Base-by-base conservation (phyloP, 441 rosid species). In the Arabidopsis lyrata region DNA sequence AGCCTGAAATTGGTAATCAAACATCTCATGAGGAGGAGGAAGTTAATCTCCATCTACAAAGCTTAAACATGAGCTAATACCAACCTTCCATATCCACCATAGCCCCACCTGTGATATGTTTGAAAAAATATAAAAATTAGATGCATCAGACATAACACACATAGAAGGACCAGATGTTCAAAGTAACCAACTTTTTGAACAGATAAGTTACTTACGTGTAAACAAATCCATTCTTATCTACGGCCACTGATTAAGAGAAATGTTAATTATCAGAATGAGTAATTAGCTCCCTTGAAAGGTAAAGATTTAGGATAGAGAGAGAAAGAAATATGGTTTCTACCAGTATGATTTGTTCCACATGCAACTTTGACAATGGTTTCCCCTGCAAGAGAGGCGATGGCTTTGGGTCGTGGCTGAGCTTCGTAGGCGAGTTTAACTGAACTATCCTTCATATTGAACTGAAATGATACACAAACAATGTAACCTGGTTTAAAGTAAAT, bases 21-120 rank as follows among this genome's bases (percentile, higher is more conserved):
- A 62, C 36, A 59, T 78, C 62, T 83, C 52, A 77, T 56, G 71
- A 47, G 22, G 22, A 47, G 6, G 22, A 15, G 50, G 22, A 47
- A 47, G 50, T 8, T 47, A 47, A 6, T 16, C 6, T 47, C 50
- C 5, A 47, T 47, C 18, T 16, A 47, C 11, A 16, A 49, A 57
- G 34, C 68, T 44, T 48, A 16, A 10, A 74, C n/a, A 18, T 56
- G 24, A 63, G 70, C 38, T 22, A 52, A 27, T 57, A 83, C 93
- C 61, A 76, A 95, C 97, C 99, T 95, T 83, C 99, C 98, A 88
- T 93, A 91, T 69, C 99, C 99, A 72, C 99, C 99, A 69, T 74
- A 93, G 63, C 98, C 99, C 98, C 99, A 95, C 84, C 99, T 95
- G 77, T 72, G 75, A 66, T 70, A 52, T 6, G 70, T 72, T 57